Percentiles rank a stretch among this genome's conserved stretches.
These are phyloP conservation scores for Iris macrosiphon DNA, from an alignment of 106 monocot genomes.

Conservation along the genomic window DNA sequence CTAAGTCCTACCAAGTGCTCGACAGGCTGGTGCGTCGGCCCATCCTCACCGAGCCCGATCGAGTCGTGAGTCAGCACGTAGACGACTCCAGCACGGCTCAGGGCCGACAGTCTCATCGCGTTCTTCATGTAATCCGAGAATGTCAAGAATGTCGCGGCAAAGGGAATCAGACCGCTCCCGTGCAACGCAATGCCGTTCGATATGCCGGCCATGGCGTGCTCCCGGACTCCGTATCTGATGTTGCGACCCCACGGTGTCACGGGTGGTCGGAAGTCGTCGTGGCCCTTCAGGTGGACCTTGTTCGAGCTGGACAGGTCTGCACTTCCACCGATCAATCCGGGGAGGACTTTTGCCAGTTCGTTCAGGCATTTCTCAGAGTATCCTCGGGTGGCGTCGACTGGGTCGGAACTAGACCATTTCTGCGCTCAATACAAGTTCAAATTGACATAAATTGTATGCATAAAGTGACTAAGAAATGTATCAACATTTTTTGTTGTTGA, in stretches of 20 bases:
- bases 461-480: too few relatives aligned
- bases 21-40: slow-evolving; percentile 31
- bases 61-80: slow-evolving; percentile 36
- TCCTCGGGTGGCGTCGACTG: slow-evolving; percentile 26
- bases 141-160: slow-evolving; percentile 31
- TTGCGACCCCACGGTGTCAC: slow-evolving; percentile 15
- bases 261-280: slow-evolving; percentile 18
- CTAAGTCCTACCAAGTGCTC: slow-evolving; percentile 27
- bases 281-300: slow-evolving; percentile 25
- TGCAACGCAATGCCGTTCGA: slow-evolving; percentile 40
- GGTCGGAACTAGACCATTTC: slow-evolving; percentile 13
- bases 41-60: slow-evolving; percentile 35
- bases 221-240: slow-evolving; percentile 26
- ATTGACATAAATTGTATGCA: too few relatives aligned
- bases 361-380: slow-evolving; percentile 33
- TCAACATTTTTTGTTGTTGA: too few relatives aligned
- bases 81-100: slow-evolving; percentile 31
- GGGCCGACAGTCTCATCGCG: slow-evolving; percentile 33
- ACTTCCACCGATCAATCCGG: slow-evolving; percentile 30
- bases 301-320: slow-evolving; percentile 36
- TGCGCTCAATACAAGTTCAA: slow-evolving; percentile 4
- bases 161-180: slow-evolving; percentile 29
- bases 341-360: slow-evolving; percentile 13
- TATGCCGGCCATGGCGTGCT: slow-evolving; percentile 37
- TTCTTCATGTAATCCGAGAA: slow-evolving; percentile 45